These are phyloP conservation scores for Tylopilus cervinicoccineus DNA, from an alignment of 768 basidiomycete genomes.

Conservation along the genomic window DNA sequence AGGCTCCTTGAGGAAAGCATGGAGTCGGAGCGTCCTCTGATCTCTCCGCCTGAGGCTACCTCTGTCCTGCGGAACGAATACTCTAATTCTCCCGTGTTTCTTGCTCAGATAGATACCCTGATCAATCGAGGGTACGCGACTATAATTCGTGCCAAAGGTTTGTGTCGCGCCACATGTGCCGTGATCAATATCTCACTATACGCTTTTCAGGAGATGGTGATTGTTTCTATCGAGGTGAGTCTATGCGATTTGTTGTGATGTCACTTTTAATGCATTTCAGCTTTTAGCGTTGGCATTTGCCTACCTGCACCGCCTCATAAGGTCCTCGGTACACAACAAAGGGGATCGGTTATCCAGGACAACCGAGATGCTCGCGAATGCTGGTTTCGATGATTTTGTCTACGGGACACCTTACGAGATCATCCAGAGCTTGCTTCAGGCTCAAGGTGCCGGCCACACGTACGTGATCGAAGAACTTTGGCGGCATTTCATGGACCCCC, in stretches of 20 bases:
- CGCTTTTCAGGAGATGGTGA: slow-evolving; percentile 70
- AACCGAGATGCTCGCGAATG: slow-evolving; percentile 51
- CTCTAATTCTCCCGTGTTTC: slow-evolving; percentile 52
- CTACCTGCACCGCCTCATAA: slow-evolving; percentile 69
- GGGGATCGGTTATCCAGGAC: slow-evolving; percentile 46
- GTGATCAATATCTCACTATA: background rate
- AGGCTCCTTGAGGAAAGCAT: slow-evolving; percentile 38
- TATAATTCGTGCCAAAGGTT: slow-evolving; percentile 70
- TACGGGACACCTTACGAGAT: slow-evolving; percentile 74
- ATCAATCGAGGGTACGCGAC: slow-evolving; percentile 55
- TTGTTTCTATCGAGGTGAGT: slow-evolving; percentile 87
- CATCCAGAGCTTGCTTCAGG: slow-evolving; percentile 47
- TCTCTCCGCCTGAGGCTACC: slow-evolving; percentile 52
- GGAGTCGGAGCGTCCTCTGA: slow-evolving; percentile 43
- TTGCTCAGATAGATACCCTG: slow-evolving; percentile 75
- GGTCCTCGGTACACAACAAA: slow-evolving; percentile 41
- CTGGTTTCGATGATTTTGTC: slow-evolving; percentile 62
- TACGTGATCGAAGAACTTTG: slow-evolving; percentile 35
- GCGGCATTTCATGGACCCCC: slow-evolving; percentile 45
- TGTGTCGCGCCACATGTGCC: slow-evolving; percentile 21
- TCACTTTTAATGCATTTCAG: slow-evolving; percentile 16
- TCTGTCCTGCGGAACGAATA: slow-evolving; percentile 62
- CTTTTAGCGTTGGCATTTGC: slow-evolving; percentile 74
- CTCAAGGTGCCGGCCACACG: slow-evolving; percentile 35
- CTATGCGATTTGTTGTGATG: background rate